Conservation (phyloP, 148 eudicot genomes). For the Dianthus caryophyllus region DNA sequence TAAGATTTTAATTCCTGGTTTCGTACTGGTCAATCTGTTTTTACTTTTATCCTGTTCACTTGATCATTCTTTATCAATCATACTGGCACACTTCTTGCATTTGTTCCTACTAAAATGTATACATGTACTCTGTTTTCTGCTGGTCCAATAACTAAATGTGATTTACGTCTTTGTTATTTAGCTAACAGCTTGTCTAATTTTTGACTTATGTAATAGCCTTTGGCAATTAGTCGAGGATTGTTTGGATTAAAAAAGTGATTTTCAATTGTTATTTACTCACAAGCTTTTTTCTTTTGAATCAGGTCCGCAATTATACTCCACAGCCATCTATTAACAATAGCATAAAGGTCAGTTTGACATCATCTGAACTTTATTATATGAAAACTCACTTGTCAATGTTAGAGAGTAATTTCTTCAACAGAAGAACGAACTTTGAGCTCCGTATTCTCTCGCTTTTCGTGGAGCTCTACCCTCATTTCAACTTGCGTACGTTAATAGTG, state of each 20-base stretch:
- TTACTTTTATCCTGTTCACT: background rate
- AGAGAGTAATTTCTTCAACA: background rate
- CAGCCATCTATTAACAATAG: constrained; percentile 83
- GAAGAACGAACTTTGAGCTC: background rate
- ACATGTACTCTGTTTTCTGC: background rate
- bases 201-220: background rate
- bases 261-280: background rate
- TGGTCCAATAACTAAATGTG: background rate
- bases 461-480: background rate
- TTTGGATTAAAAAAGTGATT: background rate
- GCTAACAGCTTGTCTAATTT: background rate
- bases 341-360: constrained; percentile 56
- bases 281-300: constrained; percentile 23
- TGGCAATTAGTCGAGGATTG: background rate
- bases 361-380: background rate
- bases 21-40: background rate
- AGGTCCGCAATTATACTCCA: constrained; percentile 84
- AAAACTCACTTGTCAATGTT: background rate
- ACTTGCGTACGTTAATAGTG: background rate
- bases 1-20: no score
- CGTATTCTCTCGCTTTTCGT: background rate
- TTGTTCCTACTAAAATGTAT: background rate
- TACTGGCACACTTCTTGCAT: background rate
- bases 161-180: background rate
- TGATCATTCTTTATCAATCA: background rate